Conservation (phyloP, 768 basidiomycete genomes). For the Podaxis sp. region DNA sequence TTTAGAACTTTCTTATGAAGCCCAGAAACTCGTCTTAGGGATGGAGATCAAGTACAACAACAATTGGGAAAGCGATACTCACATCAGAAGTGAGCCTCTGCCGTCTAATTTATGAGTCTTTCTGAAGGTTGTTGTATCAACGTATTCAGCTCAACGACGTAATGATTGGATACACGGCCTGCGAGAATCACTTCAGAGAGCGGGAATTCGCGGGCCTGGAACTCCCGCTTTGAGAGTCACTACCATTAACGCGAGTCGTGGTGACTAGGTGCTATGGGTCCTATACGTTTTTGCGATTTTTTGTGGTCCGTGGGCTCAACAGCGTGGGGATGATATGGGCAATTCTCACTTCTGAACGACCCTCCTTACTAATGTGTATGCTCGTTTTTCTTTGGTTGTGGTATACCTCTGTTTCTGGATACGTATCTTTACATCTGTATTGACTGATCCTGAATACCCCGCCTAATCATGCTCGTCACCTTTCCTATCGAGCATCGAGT, state of each 20-base stretch:
- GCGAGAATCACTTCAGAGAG: neutral
- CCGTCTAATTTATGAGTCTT: neutral
- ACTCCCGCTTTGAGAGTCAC: neutral
- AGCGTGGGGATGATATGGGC: neutral
- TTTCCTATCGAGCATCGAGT: too few relatives aligned
- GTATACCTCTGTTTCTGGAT: neutral
- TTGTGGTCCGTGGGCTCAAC: neutral
- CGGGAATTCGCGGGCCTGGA: neutral
- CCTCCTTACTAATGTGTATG: neutral
- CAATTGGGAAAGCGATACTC: constrained; percentile 1
- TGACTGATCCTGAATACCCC: too few relatives aligned
- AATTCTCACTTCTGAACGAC: too few relatives aligned
- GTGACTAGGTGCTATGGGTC: neutral
- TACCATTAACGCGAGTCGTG: too few relatives aligned
- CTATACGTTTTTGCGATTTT: neutral
- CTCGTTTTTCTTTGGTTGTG: neutral
- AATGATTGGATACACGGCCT: constrained; percentile 1
- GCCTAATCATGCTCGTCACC: too few relatives aligned
- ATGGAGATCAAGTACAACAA: constrained; percentile 11
- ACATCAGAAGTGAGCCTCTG: neutral
- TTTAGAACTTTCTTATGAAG: neutral
- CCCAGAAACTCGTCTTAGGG: neutral
- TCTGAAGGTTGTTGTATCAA: neutral
- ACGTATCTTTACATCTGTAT: too few relatives aligned
- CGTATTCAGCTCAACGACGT: neutral